Base-by-base conservation (phyloP, 306 rosid species). In the Vachellia pachyceras region DNA sequence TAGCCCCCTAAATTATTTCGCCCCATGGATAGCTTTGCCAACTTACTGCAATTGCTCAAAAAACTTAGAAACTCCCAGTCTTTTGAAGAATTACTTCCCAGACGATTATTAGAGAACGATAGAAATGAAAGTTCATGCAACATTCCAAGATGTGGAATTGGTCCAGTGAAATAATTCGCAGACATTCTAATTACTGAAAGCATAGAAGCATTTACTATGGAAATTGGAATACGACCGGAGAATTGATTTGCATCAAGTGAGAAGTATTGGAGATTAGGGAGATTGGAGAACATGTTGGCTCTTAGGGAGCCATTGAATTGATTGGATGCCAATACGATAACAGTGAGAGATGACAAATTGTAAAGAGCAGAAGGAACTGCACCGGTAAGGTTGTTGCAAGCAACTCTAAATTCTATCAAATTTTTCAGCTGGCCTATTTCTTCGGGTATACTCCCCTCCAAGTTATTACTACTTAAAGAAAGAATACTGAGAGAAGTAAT, bases 321-420 rank as follows among this genome's bases (percentile, higher is more conserved):
- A 49, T 84, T 45, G 4, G 0, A 4, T 2, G 1, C n/a, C 13
- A 12, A n/a, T 35, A 0, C 6, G n/a, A 47, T 47, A 0, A 13
- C 5, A n/a, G 1, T 57, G 23, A 20, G 55, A 8, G 63, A 52
- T 55, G 54, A 10, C 54, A 47, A 13, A 47, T 12, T 47, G 54
- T 47, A 47, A 63, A 63, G 20, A 33, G 42, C 37, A 29, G 69
- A 63, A 29, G 18, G 69, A 29, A 63, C 14, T 29, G 8, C 5
- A 14, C 69, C 72, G 17, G 44, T 42, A 29, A 76, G 2, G 2
- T 76, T 61, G 36, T 76, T 76, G 3, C 0, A 2, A 4, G 7
- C 35, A 8, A 76, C 2, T 0, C 0, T 0, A 0, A 76, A 9
- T 1, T 0, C 0, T 11, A 0, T 3, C 6, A 76, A 60, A 3